Evolutionary conservation across 345 rosid species (phyloP).

Genomic region (Moringa oleifera): DNA sequence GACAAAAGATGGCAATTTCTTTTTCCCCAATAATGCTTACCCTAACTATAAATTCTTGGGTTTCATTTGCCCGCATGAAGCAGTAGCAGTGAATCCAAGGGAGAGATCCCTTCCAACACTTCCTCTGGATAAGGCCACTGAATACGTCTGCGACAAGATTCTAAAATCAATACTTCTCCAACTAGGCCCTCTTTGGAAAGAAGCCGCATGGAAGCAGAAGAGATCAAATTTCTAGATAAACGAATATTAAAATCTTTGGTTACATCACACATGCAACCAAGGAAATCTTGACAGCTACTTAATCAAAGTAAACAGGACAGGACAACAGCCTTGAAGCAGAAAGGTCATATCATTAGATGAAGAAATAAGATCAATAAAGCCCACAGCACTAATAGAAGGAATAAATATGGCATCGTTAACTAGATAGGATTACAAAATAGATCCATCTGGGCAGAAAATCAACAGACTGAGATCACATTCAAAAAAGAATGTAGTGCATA

Average conservation of each 20-base stretch:
- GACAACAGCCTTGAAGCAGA: not conserved
- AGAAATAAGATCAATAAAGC: not conserved
- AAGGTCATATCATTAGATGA: not conserved
- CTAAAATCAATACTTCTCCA: conserved; percentile 1
- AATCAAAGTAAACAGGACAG: not conserved
- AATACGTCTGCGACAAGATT: conserved; percentile 54
- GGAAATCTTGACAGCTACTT: not conserved
- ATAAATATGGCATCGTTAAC: not conserved
- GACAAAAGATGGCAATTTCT: not conserved
- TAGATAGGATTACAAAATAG: not conserved
- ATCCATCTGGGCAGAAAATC: too few species aligned
- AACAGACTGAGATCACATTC: too few species aligned
- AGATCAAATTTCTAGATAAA: not conserved
- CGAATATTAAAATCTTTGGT: not conserved
- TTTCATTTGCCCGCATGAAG: conserved; percentile 78
- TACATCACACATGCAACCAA: not conserved
- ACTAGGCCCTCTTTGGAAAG: conserved; percentile 6
- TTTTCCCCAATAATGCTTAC: conserved; percentile 32
- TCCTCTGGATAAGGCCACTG: conserved; percentile 44
- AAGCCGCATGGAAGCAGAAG: not conserved
- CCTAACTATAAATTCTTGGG: conserved; percentile 46
- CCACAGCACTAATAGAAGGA: not conserved
- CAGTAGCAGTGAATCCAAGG: conserved; percentile 92
- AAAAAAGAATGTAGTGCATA: too few species aligned
- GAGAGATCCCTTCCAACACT: conserved; percentile 66